Percentiles rank a stretch among this genome's conserved stretches.
Evolutionary conservation across 78 protist species (phyloP).

Genomic region (Chrysochromulina tobinii): DNA sequence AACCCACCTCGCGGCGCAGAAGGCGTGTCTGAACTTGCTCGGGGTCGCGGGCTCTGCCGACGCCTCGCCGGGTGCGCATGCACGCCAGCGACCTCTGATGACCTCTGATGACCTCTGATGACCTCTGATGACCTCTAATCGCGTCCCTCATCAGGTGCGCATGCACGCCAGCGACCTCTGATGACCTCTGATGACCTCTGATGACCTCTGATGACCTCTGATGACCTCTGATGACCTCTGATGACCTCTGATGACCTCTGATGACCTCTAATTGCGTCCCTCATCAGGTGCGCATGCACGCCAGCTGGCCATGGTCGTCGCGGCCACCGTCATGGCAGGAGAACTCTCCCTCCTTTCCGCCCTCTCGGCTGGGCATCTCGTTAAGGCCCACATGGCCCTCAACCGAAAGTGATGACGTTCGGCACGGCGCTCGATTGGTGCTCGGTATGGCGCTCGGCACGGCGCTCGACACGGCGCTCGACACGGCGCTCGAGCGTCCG

Average conservation of each 20-base stretch:
- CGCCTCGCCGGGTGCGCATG: conserved; percentile 60
- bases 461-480: too few species aligned
- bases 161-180: conserved; percentile 77
- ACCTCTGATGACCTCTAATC: too few species aligned
- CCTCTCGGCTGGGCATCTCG: conserved; percentile 79
- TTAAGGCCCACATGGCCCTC: conserved; percentile 71
- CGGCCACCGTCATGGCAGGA: conserved; percentile 89
- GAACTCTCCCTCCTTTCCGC: conserved; percentile 91
- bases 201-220: too few species aligned
- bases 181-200: background rate
- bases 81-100: conserved; percentile 76
- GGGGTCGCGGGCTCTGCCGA: conserved; percentile 76
- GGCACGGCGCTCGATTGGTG: too few species aligned
- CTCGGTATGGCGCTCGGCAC: too few species aligned
- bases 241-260: too few species aligned
- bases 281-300: conserved; percentile 40
- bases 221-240: conserved; percentile 59
- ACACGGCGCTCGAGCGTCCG: too few species aligned
- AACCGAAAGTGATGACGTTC: background rate
- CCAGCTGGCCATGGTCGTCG: conserved; percentile 76
- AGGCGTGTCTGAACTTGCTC: conserved; percentile 69
- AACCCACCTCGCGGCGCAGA: conserved; percentile 86
- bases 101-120: too few species aligned
- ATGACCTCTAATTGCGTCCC: too few species aligned
- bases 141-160: too few species aligned